A percentile compares a stretch with the other conserved stretches of the same genome.
phyloP scores from a whole-genome alignment of 2,329 filamentous ascomycete genomes.

The Raffaelea ambrosiae region DNA sequence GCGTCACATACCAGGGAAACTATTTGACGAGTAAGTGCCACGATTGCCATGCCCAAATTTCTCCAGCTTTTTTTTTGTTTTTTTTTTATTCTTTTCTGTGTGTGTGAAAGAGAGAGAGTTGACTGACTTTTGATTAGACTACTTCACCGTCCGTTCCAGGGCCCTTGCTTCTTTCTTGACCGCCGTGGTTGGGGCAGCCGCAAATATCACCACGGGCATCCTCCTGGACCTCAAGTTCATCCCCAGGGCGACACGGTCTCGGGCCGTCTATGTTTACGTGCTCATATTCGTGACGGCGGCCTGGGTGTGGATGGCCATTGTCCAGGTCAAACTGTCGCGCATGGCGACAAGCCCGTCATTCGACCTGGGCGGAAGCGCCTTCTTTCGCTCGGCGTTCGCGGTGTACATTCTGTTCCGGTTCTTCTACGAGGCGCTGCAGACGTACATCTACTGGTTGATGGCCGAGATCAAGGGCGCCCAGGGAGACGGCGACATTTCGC shows the following conservation, averaged over 20 bases:
- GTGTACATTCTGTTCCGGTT: background rate
- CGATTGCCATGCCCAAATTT: no score
- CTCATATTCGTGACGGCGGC: background rate
- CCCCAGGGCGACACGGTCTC: background rate
- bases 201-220: background rate
- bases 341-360: background rate
- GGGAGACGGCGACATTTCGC: constrained; percentile 1
- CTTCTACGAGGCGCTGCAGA: constrained; percentile 1
- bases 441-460: constrained; percentile 5
- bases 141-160: constrained; percentile 61
- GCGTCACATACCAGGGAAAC: constrained; percentile 25
- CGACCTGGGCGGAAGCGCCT: background rate
- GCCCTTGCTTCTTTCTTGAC: constrained; percentile 63
- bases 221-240: background rate
- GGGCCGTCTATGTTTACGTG: background rate
- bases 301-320: background rate
- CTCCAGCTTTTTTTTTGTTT: background rate
- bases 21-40: constrained; percentile 35
- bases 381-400: background rate
- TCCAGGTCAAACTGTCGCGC: background rate
- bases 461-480: constrained; percentile 5
- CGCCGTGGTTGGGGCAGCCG: constrained; percentile 33
- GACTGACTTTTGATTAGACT: constrained; percentile 33
- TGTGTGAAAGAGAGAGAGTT: no score
- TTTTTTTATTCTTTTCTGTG: background rate